Evolutionary conservation across 163 green algal genomes (phyloP).

Genomic region (Dunaliella salina): DNA sequence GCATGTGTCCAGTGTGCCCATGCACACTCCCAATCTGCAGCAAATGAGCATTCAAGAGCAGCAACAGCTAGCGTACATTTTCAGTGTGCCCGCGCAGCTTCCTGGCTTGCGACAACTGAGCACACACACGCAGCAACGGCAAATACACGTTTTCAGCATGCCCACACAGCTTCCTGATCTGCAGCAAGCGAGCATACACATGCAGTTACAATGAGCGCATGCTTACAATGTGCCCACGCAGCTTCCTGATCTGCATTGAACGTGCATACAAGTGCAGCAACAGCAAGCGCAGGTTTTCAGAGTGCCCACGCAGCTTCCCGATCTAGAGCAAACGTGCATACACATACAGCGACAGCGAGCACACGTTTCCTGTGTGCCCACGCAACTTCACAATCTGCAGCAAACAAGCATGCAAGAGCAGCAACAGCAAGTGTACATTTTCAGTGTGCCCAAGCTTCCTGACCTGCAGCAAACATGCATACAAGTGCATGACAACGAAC

Average conservation of each 20-base stretch:
- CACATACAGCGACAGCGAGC: too few species aligned
- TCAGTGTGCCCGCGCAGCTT: constrained; percentile 66
- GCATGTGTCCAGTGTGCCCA: too few species aligned
- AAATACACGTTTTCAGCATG: too few species aligned
- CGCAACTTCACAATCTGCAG: constrained; percentile 13
- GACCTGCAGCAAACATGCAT: not conserved
- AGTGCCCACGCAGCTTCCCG: too few species aligned
- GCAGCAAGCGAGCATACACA: not conserved
- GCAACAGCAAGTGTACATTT: constrained; percentile 69
- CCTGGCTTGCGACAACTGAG: not conserved
- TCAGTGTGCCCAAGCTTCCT: constrained; percentile 67
- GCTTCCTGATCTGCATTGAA: constrained; percentile 19
- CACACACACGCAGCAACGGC: too few species aligned
- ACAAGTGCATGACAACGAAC: too few species aligned
- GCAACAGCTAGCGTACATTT: constrained; percentile 69
- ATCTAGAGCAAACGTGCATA: not conserved
- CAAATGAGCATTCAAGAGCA: constrained; percentile 46
- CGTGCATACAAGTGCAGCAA: not conserved
- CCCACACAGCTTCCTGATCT: too few species aligned
- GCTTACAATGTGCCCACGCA: constrained; percentile 62
- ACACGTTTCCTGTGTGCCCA: too few species aligned
- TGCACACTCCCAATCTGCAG: constrained; percentile 13
- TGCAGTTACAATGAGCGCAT: too few species aligned
- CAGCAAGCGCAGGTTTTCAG: too few species aligned
- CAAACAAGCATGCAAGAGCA: constrained; percentile 46